Base-by-base conservation (phyloP, 2,329 filamentous ascomycete species). In the Claviceps spartinae region DNA sequence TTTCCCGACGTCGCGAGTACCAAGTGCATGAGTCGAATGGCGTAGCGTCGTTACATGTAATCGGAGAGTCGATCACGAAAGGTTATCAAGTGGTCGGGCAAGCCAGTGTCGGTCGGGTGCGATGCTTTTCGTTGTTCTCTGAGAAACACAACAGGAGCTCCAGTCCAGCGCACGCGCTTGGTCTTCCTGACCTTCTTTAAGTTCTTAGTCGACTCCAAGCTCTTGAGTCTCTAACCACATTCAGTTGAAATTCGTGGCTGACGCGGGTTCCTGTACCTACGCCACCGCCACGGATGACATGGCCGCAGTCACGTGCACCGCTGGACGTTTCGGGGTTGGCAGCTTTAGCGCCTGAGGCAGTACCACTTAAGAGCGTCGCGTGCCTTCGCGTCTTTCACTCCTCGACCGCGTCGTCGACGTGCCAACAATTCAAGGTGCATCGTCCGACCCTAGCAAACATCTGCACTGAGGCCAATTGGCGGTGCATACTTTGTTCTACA, bases 331-430 rank as follows among this genome's bases (percentile, higher is more conserved):
- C 30, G 3, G 9, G 30, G 9, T 34, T 30, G 9, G 30, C 30
- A 34, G 9, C 3, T 34, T 34, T 34, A 34, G 30, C 59, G 58
- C 65, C 67, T 67, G 55, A 67, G 66, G 66, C 65, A 67, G 53
- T 55, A 59, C 56, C 56, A 56, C 58, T 63, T 69, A 63, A 68
- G 67, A 67, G 63, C 57, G 63, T 62, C 66, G 66, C 67, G 66
- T 68, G 53, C 49, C 54, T 57, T 60, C 67, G 67, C 67, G 67
- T 69, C 65, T 66, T 57, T 60, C 59, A 41, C 54, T 49, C 56
- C 42, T 50, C 45, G 30, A 63, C 56, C 67, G 67, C 67, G 67
- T 69, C 66, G 60, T 57, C 54, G 57, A 64, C 65, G 66, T 68
- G 66, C 59, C 61, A 56, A 60, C 56, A 62, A 58, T 58, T 58